Conservation (phyloP, 2,329 filamentous ascomycete genomes). For the Fusarium keratoplasticum region DNA sequence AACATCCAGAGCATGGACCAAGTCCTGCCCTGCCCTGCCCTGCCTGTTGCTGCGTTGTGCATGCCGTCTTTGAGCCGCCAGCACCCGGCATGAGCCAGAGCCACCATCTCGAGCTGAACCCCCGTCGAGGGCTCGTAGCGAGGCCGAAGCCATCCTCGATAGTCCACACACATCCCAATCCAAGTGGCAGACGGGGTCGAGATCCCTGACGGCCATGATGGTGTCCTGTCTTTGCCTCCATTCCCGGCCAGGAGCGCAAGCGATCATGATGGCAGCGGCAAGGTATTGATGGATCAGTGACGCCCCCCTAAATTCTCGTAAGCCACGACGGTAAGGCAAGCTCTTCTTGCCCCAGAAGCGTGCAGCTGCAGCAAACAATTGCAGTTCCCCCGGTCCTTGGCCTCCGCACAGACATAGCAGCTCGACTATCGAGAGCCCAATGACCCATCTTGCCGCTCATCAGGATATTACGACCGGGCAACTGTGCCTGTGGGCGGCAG, state of each 20-base stretch:
- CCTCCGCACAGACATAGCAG: conserved; percentile 35
- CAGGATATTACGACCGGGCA: conserved; percentile 13
- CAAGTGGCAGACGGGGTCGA: conserved; percentile 11
- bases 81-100: conserved; percentile 33
- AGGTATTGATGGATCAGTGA: conserved; percentile 17
- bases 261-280: conserved; percentile 7
- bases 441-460: background rate
- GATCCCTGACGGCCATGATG: conserved; percentile 17
- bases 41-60: background rate
- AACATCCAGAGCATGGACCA: conserved; percentile 3
- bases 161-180: conserved; percentile 14
- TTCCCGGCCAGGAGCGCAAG: conserved; percentile 29
- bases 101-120: conserved; percentile 12
- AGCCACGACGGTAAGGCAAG: conserved; percentile 26
- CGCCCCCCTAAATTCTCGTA: conserved; percentile 1
- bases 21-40: background rate
- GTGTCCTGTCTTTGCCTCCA: conserved; percentile 6
- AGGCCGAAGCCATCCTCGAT: conserved; percentile 33
- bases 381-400: conserved; percentile 12
- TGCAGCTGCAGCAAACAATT: conserved; percentile 40
- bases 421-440: conserved; percentile 4
- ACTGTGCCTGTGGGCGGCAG: background rate
- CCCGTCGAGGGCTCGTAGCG: conserved; percentile 14
- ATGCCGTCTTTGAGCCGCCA: conserved; percentile 25
- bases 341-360: conserved; percentile 31